Conservation (phyloP, 495 filamentous ascomycete genomes). For the Penicillium soppii region DNA sequence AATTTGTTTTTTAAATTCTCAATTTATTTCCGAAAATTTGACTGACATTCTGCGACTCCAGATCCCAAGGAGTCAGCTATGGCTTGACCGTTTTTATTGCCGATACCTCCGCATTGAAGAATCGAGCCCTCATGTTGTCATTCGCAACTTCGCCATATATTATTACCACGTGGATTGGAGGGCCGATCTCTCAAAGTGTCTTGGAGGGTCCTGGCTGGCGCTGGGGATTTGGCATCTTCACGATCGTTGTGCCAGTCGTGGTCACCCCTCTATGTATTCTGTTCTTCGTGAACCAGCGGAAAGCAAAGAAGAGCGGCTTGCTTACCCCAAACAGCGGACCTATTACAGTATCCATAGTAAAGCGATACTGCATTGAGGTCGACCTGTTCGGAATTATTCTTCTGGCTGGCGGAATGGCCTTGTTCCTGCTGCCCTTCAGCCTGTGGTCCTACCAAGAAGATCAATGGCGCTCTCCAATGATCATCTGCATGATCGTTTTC, state of each 20-base stretch:
- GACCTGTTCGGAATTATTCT: conserved; percentile 53
- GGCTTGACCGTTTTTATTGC: conserved; percentile 54
- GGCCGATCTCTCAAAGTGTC: conserved; percentile 37
- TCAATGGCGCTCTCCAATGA: conserved; percentile 44
- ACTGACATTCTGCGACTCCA: conserved; percentile 35
- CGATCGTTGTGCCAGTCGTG: conserved; percentile 55
- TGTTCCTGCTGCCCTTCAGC: conserved; percentile 57
- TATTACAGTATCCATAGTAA: conserved; percentile 13
- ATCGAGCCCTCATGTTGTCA: conserved; percentile 56
- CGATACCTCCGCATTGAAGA: conserved; percentile 56
- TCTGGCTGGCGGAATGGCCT: conserved; percentile 50
- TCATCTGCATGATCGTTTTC: conserved; percentile 53
- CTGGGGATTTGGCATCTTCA: conserved; percentile 61
- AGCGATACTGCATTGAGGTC: conserved; percentile 25
- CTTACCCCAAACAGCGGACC: conserved; percentile 28
- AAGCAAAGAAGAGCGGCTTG: conserved; percentile 48
- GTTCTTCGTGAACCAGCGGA: conserved; percentile 43
- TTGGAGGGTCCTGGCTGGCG: conserved; percentile 43
- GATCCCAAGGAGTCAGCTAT: conserved; percentile 49
- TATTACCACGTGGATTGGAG: conserved; percentile 52
- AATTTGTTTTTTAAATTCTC: conserved; percentile 15
- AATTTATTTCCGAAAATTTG: conserved; percentile 34
- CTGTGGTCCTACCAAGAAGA: conserved; percentile 40
- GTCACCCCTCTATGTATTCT: conserved; percentile 41
- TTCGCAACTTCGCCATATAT: conserved; percentile 58